Evolutionary conservation across 208 protist genomes (phyloP), one percentile per base, ranked within the genome.

Genomic region (Leishmania mexicana): DNA sequence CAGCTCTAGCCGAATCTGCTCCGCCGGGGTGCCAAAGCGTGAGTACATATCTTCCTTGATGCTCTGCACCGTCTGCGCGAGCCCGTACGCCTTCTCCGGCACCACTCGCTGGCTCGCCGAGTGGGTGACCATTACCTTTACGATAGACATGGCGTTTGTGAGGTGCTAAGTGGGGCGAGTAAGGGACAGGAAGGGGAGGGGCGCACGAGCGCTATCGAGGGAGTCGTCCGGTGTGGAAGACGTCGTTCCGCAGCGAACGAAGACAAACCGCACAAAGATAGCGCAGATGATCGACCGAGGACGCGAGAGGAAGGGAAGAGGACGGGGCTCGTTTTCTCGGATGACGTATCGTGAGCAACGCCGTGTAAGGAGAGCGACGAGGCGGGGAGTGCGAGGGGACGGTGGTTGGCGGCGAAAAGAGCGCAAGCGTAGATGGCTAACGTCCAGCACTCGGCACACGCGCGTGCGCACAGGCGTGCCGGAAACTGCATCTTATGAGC

Each of bases 11-110:
- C 86, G 92, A 85, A 94, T 90, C 21, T 90, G 45, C 31, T 95
- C 90, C 11, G 89, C 81, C 19, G 88, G 87, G 45, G 88, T 97
- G 76, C 91, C 94, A 71, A 98, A 97, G 75, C 97, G 92, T 3
- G 90, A 92, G 78, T 90, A 88, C 76, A 93, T 88, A 83, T 94
- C 97, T 71, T 88, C 72, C 80, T 96, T 97, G 53, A 98, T 92
- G 77, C 87, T 92, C 70, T 86, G 87, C 62, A 98, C 92, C 5
- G 92, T 92, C 68, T 96, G 91, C 0, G 88, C 78, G 11, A 96
- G 87, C 40, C 81, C 87, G 83, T 95, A 97, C 4, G 95, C 92
- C 89, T 98, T 98, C 86, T 98, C 95, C 19, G 94, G 93, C 71
- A 97, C 93, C 38, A 89, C 81, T 21, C 88, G 91, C 54, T 81